phyloP scores from a whole-genome alignment of 169 alveolate genomes.

The Perkinsus olseni region DNA sequence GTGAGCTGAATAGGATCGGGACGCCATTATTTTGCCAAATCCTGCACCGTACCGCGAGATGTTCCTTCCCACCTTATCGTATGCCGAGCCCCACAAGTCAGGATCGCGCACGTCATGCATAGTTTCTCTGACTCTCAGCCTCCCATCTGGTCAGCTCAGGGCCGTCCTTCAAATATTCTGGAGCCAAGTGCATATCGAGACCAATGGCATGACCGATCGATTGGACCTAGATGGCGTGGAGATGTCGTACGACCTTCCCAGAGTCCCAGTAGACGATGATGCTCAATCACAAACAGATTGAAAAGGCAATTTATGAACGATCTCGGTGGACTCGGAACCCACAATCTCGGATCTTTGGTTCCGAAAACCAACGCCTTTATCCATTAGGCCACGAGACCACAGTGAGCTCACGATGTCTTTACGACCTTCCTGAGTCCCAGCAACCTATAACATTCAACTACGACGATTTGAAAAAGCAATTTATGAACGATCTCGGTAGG shows the following conservation, averaged over 20 bases:
- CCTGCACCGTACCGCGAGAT: neutral
- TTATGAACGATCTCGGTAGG: too few relatives aligned
- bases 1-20: neutral
- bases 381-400: conserved; percentile 77
- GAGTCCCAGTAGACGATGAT: too few relatives aligned
- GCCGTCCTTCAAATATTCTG: neutral
- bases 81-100: neutral
- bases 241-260: too few relatives aligned
- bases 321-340: conserved; percentile 89
- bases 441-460: too few relatives aligned
- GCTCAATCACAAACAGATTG: too few relatives aligned
- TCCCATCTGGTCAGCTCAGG: neutral
- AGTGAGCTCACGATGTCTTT: too few relatives aligned
- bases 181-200: neutral
- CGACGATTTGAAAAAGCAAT: too few relatives aligned
- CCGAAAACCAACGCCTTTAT: conserved; percentile 90
- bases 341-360: conserved; percentile 88
- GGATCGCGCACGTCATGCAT: neutral
- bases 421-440: too few relatives aligned
- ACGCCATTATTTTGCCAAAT: neutral
- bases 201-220: neutral
- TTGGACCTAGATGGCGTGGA: neutral
- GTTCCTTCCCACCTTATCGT: neutral
- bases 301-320: too few relatives aligned
- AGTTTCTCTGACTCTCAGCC: neutral